Evolutionary conservation across 768 basidiomycete genomes (phyloP).

Genomic region (Hortiboletus flavorubellus): DNA sequence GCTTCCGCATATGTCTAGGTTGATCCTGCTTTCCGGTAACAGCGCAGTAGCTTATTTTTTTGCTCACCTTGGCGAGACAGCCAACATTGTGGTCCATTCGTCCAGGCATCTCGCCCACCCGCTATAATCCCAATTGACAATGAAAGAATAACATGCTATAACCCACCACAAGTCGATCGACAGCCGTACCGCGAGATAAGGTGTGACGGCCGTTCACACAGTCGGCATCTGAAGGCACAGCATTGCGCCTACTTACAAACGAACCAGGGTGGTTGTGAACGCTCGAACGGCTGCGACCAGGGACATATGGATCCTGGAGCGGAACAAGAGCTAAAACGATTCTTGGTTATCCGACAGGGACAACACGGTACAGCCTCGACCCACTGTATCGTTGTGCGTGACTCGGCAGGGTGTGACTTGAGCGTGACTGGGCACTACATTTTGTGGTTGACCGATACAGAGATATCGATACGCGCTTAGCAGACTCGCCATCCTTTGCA

Average conservation of each 20-base stretch:
- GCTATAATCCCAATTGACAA: background rate
- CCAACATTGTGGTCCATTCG: background rate
- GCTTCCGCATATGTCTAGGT: slow-evolving; percentile 36
- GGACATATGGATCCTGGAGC: background rate
- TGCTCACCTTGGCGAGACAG: slow-evolving; percentile 7
- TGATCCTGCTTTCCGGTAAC: slow-evolving; percentile 41
- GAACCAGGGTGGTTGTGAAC: background rate
- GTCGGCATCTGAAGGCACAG: too few species aligned
- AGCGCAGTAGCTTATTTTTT: slow-evolving; percentile 26
- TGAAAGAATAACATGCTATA: background rate
- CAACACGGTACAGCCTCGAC: background rate
- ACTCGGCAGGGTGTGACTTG: background rate
- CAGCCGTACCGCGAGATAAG: background rate
- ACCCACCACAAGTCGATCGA: background rate
- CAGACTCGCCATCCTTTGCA: background rate
- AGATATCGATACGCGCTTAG: too few species aligned
- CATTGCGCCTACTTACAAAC: slow-evolving; percentile 2
- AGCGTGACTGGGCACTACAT: background rate
- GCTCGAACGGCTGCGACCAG: background rate
- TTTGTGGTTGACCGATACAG: background rate
- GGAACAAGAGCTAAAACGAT: background rate
- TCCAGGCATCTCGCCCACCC: slow-evolving; percentile 5
- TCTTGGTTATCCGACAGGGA: background rate
- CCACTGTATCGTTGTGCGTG: background rate
- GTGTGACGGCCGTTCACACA: background rate